These are phyloP conservation scores for Neocucurbitaria cava DNA, from an alignment of 2,329 filamentous ascomycete species.

Conservation along the genomic window DNA sequence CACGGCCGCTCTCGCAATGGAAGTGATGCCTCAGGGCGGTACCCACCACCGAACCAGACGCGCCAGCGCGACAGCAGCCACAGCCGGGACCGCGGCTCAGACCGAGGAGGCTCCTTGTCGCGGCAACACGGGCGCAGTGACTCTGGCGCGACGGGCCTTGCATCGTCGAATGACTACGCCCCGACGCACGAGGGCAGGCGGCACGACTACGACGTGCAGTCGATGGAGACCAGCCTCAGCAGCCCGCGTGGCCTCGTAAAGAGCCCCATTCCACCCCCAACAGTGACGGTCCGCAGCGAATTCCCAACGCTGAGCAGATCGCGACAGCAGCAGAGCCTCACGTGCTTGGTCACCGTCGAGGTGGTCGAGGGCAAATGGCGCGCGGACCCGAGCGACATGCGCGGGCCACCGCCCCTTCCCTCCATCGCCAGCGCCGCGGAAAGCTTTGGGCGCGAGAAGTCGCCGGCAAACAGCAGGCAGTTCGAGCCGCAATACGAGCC, in stretches of 20 bases:
- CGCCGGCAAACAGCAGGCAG: conserved; percentile 61
- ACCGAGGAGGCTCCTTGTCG: conserved; percentile 48
- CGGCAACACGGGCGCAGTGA: conserved; percentile 74
- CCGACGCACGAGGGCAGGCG: conserved; percentile 77
- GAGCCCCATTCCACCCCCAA: conserved; percentile 89
- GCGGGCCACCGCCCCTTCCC: conserved; percentile 59
- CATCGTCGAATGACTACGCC: conserved; percentile 80
- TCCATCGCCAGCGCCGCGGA: conserved; percentile 56
- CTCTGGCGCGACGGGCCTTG: conserved; percentile 73
- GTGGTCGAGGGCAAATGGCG: conserved; percentile 92
- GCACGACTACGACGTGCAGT: conserved; percentile 95
- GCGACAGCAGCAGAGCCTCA: conserved; percentile 91
- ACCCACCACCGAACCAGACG: conserved; percentile 31
- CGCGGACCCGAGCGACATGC: conserved; percentile 80
- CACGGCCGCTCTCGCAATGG: conserved; percentile 41
- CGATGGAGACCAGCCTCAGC: conserved; percentile 86
- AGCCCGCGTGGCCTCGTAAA: conserved; percentile 74
- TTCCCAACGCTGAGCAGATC: conserved; percentile 94
- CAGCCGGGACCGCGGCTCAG: conserved; percentile 46
- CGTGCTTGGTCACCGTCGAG: conserved; percentile 92
- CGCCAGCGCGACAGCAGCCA: conserved; percentile 49
- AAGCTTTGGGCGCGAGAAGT: conserved; percentile 60
- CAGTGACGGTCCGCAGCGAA: conserved; percentile 93
- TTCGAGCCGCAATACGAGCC: conserved; percentile 70
- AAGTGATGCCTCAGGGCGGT: conserved; percentile 43